Conservation (phyloP, 148 eudicot genomes). For the Chenopodium formosanum region DNA sequence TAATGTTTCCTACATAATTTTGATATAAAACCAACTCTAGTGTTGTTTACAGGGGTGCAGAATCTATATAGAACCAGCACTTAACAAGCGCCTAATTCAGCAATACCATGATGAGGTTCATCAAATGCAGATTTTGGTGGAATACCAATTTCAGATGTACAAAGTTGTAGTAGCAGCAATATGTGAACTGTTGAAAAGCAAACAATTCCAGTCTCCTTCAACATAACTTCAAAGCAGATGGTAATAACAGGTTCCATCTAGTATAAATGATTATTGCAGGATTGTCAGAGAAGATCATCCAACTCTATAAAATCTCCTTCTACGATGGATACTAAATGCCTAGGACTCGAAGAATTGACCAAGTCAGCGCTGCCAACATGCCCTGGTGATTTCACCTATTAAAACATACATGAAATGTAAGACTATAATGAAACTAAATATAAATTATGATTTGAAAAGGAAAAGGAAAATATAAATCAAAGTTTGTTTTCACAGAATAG, state of each 20-base stretch:
- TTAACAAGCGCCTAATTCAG: not conserved
- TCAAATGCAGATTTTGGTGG: not conserved
- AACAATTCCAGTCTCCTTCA: not conserved
- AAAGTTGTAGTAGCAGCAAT: constrained; percentile 2
- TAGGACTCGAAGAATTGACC: constrained; percentile 18
- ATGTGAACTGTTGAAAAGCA: not conserved
- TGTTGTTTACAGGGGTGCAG: not conserved
- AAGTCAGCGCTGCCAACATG: constrained; percentile 18
- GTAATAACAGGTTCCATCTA: not conserved
- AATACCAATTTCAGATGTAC: not conserved
- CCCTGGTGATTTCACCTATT: constrained; percentile 34
- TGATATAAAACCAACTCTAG: not conserved
- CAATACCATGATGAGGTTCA: not conserved
- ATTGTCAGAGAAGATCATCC: constrained; percentile 42
- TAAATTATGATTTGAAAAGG: not conserved
- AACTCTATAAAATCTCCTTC: constrained; percentile 47
- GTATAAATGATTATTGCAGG: not conserved
- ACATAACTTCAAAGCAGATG: constrained; percentile 4
- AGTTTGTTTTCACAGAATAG: too few species aligned
- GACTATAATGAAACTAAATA: not conserved
- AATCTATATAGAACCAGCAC: too few species aligned
- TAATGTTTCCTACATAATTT: constrained; percentile 1
- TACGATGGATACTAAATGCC: constrained; percentile 20
- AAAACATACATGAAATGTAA: constrained; percentile 6
- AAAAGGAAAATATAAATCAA: not conserved